Evolutionary conservation across 306 rosid genomes (phyloP).

Genomic region (Castanea crenata): DNA sequence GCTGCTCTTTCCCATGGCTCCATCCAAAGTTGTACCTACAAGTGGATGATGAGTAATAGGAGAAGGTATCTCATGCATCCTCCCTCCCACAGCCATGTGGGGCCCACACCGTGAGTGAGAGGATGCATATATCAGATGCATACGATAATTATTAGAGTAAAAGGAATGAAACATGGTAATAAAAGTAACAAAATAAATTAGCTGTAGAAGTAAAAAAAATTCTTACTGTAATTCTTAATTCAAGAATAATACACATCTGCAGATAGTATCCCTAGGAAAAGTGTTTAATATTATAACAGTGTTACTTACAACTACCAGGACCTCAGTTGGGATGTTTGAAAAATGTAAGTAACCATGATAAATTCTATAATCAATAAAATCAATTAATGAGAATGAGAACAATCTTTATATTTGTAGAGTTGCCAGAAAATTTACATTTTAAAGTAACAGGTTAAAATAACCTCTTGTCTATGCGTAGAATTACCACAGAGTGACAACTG

Average conservation of each 20-base stretch:
- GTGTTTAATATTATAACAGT: background rate
- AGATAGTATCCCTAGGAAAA: background rate
- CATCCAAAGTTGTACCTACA: constrained; percentile 93
- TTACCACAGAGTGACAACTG: background rate
- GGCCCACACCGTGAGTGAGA: too few relatives aligned
- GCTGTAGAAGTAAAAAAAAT: background rate
- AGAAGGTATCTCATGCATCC: background rate
- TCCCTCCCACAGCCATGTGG: too few relatives aligned
- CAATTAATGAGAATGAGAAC: background rate
- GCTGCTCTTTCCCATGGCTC: constrained; percentile 98
- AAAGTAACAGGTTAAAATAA: background rate
- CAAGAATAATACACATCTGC: background rate
- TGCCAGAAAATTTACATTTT: too few relatives aligned
- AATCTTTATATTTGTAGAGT: background rate
- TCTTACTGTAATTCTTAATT: background rate
- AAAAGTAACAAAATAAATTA: background rate
- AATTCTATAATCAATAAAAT: background rate
- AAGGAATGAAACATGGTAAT: constrained; percentile 1
- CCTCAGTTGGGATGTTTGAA: too few relatives aligned
- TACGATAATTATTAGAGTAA: too few relatives aligned
- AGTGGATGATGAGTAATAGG: constrained; percentile 24
- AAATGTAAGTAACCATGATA: too few relatives aligned
- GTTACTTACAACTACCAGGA: too few relatives aligned
- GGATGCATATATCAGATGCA: too few relatives aligned
- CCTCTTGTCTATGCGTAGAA: background rate